Evolutionary conservation across 495 filamentous ascomycete genomes (phyloP).

Genomic region (Pyronema domesticum): DNA sequence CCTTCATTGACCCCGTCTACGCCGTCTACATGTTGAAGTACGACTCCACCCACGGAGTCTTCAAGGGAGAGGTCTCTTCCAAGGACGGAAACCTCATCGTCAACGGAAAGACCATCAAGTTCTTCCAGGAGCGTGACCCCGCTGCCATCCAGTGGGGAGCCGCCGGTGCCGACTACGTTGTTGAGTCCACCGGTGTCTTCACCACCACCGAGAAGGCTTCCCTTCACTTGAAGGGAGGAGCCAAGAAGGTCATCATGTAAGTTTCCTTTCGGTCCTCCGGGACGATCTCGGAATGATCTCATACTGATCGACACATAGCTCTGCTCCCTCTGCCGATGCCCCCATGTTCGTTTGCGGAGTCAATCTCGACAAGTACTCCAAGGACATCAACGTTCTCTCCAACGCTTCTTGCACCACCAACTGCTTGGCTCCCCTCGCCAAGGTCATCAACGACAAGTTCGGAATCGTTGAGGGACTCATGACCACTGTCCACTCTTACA

Average conservation of each 20-base stretch:
- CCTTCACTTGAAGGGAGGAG: constrained; percentile 92
- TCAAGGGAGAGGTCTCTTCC: constrained; percentile 75
- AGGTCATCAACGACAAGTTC: constrained; percentile 97
- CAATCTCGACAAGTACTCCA: constrained; percentile 84
- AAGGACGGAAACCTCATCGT: constrained; percentile 54
- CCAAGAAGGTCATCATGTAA: constrained; percentile 94
- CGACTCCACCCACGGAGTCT: constrained; percentile 87
- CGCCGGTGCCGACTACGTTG: constrained; percentile 82
- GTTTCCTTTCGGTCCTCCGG: constrained; percentile 4
- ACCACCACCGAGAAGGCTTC: constrained; percentile 92
- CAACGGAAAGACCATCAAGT: constrained; percentile 90
- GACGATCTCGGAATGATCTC: not conserved
- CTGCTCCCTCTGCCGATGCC: constrained; percentile 93
- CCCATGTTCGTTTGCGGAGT: constrained; percentile 99
- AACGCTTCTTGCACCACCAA: constrained; percentile 99
- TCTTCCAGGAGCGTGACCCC: constrained; percentile 89
- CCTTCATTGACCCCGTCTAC: constrained; percentile 96
- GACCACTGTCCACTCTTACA: constrained; percentile 99
- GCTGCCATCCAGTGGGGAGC: constrained; percentile 77
- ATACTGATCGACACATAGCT: constrained; percentile 29
- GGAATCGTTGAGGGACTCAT: constrained; percentile 96
- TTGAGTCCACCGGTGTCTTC: constrained; percentile 99
- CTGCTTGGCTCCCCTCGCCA: constrained; percentile 96
- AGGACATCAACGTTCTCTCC: constrained; percentile 78
- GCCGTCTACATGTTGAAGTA: constrained; percentile 99